Base-by-base conservation (phyloP, 1,139 yeast genomes). In the Yamadazyma trypodendri region DNA sequence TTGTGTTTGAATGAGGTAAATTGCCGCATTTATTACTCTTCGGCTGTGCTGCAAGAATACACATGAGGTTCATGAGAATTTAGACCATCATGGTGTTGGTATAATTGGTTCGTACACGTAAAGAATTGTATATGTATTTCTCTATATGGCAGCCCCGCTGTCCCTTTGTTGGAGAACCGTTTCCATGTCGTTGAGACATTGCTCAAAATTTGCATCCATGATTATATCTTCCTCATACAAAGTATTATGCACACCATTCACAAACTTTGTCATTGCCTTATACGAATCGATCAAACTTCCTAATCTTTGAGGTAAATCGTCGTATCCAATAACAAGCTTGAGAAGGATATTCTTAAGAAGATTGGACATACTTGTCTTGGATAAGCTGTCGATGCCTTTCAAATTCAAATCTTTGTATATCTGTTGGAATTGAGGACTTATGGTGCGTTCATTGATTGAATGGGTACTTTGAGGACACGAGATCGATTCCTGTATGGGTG, bases 301-400 rank as follows among this genome's bases (percentile, higher is more conserved):
- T 10, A 59, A 44, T 36, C 54, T 57, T 8, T 34, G 34, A 10
- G 66, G 65, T 11, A 65, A 45, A 14, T 56, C 51, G 27, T 60
- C 56, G 33, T 52, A 57, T 17, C 60, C 52, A 4, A 65, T 53
- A 32, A 66, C 48, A 21, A 65, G 46, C 28, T 65, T 59, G 12
- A 66, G 55, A 60, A 65, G 58, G 12, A 65, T 41, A 43, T 61
- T 61, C 36, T 65, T 65, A 40, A 66, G 46, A 25, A 60, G 35
- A 39, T 60, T 62, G 27, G 57, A 48, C 47, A 61, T 46, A 42
- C 63, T 63, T 9, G 48, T 46, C 35, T 52, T 55, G 24, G 54
- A 41, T 34, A 64, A 43, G 3, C 40, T 28, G 41, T 66, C 71
- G 3, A 66, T 48, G 36, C 60, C 54, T 16, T 45, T 39, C 24